Conservation (phyloP, 2,329 filamentous ascomycete genomes). For the Metarhizium sp. region DNA sequence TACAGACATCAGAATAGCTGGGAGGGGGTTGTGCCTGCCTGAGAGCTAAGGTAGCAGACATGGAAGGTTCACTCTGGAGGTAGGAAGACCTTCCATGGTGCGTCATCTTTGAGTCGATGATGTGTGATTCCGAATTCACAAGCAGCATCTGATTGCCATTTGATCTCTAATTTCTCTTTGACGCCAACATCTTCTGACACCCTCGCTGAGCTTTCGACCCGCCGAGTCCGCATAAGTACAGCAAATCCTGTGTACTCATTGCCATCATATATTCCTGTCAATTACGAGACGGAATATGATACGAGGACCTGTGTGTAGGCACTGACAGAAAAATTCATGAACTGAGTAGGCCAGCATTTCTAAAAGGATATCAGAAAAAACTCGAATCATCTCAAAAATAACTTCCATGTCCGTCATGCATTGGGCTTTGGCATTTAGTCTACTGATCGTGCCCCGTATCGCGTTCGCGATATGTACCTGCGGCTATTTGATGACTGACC, state of each 20-base stretch:
- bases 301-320: too few species aligned
- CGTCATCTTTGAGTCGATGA: neutral
- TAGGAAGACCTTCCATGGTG: neutral
- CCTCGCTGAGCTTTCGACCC: too few species aligned
- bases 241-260: too few species aligned
- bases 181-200: too few species aligned
- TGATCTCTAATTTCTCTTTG: too few species aligned
- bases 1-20: neutral
- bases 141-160: too few species aligned
- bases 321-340: neutral
- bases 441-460: slow-evolving; percentile 8
- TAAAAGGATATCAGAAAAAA: neutral
- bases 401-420: neutral
- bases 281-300: too few species aligned
- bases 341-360: neutral
- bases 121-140: neutral
- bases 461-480: slow-evolving; percentile 51
- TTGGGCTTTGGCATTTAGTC: neutral
- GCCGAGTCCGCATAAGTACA: too few species aligned
- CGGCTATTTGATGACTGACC: slow-evolving; percentile 51
- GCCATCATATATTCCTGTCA: too few species aligned
- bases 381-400: too few species aligned
- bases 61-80: neutral
- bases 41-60: neutral
- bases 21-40: neutral